Evolutionary conservation across 441 rosid genomes (phyloP), one percentile per base, ranked within the genome.

Genomic region (Gossypium schwendimanii): DNA sequence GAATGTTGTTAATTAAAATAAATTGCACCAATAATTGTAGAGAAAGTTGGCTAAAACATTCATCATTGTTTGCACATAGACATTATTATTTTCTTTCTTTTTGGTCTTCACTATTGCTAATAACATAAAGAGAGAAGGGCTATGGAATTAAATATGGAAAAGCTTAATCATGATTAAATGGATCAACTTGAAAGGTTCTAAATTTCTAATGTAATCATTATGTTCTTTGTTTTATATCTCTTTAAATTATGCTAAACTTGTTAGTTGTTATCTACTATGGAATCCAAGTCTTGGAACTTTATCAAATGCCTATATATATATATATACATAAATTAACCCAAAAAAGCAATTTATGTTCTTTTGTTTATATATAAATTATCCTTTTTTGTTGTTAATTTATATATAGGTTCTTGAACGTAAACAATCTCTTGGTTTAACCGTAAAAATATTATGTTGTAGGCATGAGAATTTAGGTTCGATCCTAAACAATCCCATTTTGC

Each of bases 11-110:
- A 39, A 39, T 26, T 24, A 2, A 31, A 61, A 8, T 0, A 41
- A 39, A 1, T 41, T 11, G 53, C 7, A 1, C 6, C 45, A 17
- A 36, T 11, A 65, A 28, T 18, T 44, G 39, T 24, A 9, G 63
- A 18, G 82, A 78, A 63, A 73, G 18, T 28, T 71, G 59, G 18
- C 8, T 49, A 70, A 17, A 45, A 15, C 10, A 45, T 14, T 73
- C 79, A 77, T 78, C 72, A 76, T 75, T 75, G 23, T 70, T 44
- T 10, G 7, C 44, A 67, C 57, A n/a, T 0, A 17, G 10, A 6
- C 15, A 6, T 2, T 14, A 14, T 14, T 47, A 11, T 11, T 44
- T 14, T 9, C 9, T 17, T 36, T 17, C 26, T 15, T 63, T 17
- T 18, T 63, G 28, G 17, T 18, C 5, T 18, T 33, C n/a, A 3